Conservation (phyloP, 495 filamentous ascomycete species). For the Lichenothelia convexa region DNA sequence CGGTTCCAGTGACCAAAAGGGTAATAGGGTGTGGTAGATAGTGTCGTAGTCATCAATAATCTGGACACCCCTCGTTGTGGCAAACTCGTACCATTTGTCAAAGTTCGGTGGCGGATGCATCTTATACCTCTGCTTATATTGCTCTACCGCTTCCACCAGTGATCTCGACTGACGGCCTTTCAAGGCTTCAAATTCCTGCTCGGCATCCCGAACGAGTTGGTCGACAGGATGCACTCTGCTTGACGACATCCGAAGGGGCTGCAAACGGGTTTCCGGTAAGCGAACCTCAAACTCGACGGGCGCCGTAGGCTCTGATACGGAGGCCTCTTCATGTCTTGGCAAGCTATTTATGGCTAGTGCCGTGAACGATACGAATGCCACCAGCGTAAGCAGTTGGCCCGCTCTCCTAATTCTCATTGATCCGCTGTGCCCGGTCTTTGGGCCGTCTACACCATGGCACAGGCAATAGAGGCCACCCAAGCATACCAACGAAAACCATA, state of each 20-base stretch:
- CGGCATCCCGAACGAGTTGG: constrained; percentile 31
- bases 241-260: constrained; percentile 12
- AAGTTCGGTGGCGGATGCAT: constrained; percentile 44
- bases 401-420: constrained; percentile 3
- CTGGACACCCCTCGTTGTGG: constrained; percentile 38
- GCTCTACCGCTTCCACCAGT: constrained; percentile 32
- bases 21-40: constrained; percentile 48
- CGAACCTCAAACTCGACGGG: background rate
- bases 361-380: constrained; percentile 9
- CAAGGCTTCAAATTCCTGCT: constrained; percentile 27
- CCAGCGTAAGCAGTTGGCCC: constrained; percentile 5
- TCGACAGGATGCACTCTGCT: constrained; percentile 30
- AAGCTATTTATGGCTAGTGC: constrained; percentile 1
- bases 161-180: constrained; percentile 29
- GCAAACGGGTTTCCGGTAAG: too few species aligned
- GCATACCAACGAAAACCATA: constrained; percentile 12
- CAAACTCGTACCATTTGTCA: constrained; percentile 59
- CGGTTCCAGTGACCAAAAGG: constrained; percentile 55
- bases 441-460: constrained; percentile 3
- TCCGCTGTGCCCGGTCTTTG: background rate
- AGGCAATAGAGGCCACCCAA: constrained; percentile 3
- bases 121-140: constrained; percentile 39
- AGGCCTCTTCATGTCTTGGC: background rate
- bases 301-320: constrained; percentile 1
- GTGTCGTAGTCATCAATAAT: constrained; percentile 62